Conservation (phyloP, 768 basidiomycete genomes). For the Lepiota subincarnata region DNA sequence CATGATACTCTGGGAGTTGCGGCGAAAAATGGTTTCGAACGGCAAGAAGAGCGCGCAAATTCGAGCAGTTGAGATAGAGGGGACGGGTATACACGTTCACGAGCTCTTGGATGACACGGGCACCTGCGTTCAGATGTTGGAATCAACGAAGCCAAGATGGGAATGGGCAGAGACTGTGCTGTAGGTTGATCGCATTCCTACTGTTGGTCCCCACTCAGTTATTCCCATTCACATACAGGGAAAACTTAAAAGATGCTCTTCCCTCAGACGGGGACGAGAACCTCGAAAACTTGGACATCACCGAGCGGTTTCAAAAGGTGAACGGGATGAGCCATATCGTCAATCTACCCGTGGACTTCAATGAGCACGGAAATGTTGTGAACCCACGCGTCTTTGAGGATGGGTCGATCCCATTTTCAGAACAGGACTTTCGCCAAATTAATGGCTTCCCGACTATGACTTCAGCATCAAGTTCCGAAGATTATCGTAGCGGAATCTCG, state of each 20-base stretch:
- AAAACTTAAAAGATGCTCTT: constrained; percentile 5
- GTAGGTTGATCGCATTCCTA: constrained; percentile 24
- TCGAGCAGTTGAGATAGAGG: constrained; percentile 2
- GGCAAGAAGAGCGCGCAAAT: constrained; percentile 12
- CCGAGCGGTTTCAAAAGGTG: neutral
- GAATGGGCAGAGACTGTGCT: constrained; percentile 25
- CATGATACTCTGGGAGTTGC: constrained; percentile 55
- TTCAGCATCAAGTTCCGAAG: neutral
- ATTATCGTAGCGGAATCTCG: too few relatives aligned
- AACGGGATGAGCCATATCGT: neutral
- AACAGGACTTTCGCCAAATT: neutral
- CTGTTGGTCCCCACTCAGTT: neutral
- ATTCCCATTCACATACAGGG: neutral
- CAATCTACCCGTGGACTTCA: neutral
- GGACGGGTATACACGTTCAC: constrained; percentile 15
- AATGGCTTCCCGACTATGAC: too few relatives aligned
- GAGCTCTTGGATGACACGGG: constrained; percentile 33
- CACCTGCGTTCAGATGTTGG: constrained; percentile 40
- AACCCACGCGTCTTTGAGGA: neutral
- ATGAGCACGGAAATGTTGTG: neutral
- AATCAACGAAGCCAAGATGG: constrained; percentile 32
- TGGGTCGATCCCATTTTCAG: neutral
- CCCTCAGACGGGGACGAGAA: neutral
- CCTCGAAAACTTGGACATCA: constrained; percentile 4
- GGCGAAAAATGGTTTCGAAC: constrained; percentile 31